A percentile compares a stretch with the other conserved stretches of the same genome.
These are phyloP conservation scores for Salix dunnii DNA, from an alignment of 345 rosid species.

Conservation along the genomic window DNA sequence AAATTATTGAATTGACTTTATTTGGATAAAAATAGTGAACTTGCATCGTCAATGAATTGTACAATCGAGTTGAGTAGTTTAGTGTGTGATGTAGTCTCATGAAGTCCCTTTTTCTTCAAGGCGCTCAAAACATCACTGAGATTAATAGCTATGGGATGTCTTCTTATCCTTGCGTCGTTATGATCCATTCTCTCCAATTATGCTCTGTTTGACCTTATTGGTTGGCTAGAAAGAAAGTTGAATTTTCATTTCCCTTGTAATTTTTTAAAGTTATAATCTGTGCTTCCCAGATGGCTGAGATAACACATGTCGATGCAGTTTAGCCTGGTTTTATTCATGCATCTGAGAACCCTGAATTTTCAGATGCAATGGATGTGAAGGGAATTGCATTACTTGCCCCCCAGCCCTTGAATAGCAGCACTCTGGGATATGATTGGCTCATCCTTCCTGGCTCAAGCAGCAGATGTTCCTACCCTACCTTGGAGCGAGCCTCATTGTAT, in stretches of 20 bases:
- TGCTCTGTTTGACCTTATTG: background rate
- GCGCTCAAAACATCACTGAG: no score
- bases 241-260: no score
- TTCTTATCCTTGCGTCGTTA: no score
- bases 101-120: background rate
- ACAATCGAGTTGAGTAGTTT: background rate
- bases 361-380: conserved; percentile 74
- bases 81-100: background rate
- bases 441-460: conserved; percentile 96
- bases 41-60: background rate
- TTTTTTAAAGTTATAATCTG: background rate
- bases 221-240: no score
- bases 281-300: conserved; percentile 81
- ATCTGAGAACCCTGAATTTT: conserved; percentile 92
- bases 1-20: no score
- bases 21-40: background rate
- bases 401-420: conserved; percentile 79
- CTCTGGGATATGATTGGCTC: conserved; percentile 97
- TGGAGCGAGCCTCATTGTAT: conserved; percentile 98
- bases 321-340: conserved; percentile 99
- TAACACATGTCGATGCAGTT: conserved; percentile 92
- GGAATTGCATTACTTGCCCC: conserved; percentile 93
- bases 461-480: conserved; percentile 94
- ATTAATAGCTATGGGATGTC: background rate
- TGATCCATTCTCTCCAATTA: background rate